Conservation (phyloP, 805 yeast genomes). For the Candida insectorum region DNA sequence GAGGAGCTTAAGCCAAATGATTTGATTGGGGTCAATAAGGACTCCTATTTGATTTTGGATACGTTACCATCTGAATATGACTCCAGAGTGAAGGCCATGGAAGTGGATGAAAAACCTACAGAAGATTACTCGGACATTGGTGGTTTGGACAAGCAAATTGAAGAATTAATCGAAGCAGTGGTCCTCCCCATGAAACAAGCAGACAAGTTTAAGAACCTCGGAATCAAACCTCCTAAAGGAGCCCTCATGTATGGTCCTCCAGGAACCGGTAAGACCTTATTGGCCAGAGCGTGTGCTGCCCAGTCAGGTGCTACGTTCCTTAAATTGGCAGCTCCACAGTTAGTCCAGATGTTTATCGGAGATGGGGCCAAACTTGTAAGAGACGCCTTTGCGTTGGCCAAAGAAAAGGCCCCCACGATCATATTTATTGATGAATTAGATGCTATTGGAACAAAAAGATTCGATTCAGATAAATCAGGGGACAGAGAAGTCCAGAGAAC, state of each 20-base stretch:
- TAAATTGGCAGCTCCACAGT: slow-evolving; percentile 44
- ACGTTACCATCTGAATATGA: slow-evolving; percentile 97
- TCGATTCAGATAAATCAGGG: slow-evolving; percentile 44
- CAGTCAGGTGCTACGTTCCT: slow-evolving; percentile 45
- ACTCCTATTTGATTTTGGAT: slow-evolving; percentile 88
- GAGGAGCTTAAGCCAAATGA: slow-evolving; percentile 94
- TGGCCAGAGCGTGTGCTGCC: slow-evolving; percentile 48
- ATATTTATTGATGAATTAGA: slow-evolving; percentile 47
- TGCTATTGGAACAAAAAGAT: slow-evolving; percentile 45
- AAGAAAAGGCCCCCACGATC: slow-evolving; percentile 46
- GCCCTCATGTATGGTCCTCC: slow-evolving; percentile 50
- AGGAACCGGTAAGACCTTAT: slow-evolving; percentile 45
- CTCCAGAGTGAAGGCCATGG: slow-evolving; percentile 98
- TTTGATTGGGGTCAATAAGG: slow-evolving; percentile 95
- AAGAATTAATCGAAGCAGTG: slow-evolving; percentile 96
- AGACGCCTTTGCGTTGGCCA: slow-evolving; percentile 45
- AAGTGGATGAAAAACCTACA: slow-evolving; percentile 97
- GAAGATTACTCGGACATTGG: slow-evolving; percentile 98
- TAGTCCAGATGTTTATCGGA: slow-evolving; percentile 46
- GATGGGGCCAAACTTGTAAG: slow-evolving; percentile 46
- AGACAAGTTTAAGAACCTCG: slow-evolving; percentile 89
- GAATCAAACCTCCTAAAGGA: slow-evolving; percentile 67
- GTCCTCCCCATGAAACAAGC: slow-evolving; percentile 98
- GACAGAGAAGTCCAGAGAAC: slow-evolving; percentile 48
- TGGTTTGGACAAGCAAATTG: slow-evolving; percentile 96